These are phyloP conservation scores for Neocatenulostroma microsporum DNA, from an alignment of 2,329 filamentous ascomycete species.

Conservation along the genomic window DNA sequence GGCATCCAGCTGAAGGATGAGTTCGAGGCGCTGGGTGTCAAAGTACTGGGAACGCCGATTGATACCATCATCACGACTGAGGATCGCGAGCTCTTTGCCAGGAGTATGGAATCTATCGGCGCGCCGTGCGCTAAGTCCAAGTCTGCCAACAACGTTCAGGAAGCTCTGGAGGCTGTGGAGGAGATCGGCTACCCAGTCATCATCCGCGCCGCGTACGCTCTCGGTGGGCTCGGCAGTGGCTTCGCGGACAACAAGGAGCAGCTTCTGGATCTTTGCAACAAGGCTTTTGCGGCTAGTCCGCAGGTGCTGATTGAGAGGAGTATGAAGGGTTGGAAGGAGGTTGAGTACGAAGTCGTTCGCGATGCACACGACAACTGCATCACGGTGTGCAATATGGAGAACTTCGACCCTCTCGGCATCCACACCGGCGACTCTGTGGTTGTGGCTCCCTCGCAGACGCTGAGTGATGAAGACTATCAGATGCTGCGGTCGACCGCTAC, in stretches of 20 bases:
- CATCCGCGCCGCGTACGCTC: constrained; percentile 88
- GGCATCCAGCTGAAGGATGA: constrained; percentile 97
- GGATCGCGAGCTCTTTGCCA: constrained; percentile 92
- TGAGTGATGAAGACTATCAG: constrained; percentile 97
- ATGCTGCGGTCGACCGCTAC: constrained; percentile 96
- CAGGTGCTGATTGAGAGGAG: constrained; percentile 95
- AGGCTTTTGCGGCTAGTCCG: constrained; percentile 88
- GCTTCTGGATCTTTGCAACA: constrained; percentile 80
- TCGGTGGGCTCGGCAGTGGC: constrained; percentile 89
- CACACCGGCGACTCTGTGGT: constrained; percentile 98
- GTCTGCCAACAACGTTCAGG: constrained; percentile 78
- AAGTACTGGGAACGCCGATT: constrained; percentile 92
- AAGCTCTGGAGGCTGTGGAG: constrained; percentile 81
- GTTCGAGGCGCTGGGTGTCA: constrained; percentile 83
- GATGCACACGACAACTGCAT: constrained; percentile 97
- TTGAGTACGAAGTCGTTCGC: constrained; percentile 96
- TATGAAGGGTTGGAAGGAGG: constrained; percentile 99
- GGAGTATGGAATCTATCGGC: constrained; percentile 96
- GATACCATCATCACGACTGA: constrained; percentile 98
- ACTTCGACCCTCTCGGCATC: constrained; percentile 96
- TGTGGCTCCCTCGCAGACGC: constrained; percentile 90
- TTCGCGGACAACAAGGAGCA: constrained; percentile 85
- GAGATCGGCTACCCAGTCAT: constrained; percentile 95
- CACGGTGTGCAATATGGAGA: constrained; percentile 99
- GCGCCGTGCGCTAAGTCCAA: constrained; percentile 98